Percentiles rank a stretch among this genome's conserved stretches.
Evolutionary conservation across 2,329 filamentous ascomycete species (phyloP).

Genomic region (Chaetomium sp.): DNA sequence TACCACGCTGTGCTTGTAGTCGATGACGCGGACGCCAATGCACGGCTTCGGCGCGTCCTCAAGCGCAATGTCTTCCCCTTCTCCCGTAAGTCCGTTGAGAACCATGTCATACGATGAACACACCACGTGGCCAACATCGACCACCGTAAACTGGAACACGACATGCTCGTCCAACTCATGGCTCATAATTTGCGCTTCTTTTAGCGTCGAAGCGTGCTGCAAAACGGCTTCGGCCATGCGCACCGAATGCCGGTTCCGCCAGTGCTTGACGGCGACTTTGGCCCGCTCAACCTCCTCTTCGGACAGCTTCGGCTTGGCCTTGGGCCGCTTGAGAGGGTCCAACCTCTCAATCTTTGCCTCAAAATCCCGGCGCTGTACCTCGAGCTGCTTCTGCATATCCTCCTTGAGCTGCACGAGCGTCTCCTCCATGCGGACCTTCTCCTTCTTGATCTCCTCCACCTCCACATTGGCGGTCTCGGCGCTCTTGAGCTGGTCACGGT

Average conservation of each 20-base stretch:
- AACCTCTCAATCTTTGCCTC: conserved; percentile 77
- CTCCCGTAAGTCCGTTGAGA: conserved; percentile 78
- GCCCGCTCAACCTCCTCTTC: conserved; percentile 67
- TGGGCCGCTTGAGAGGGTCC: conserved; percentile 55
- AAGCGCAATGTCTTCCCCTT: conserved; percentile 75
- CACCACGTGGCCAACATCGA: conserved; percentile 80
- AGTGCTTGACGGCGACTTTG: conserved; percentile 60
- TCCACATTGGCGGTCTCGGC: conserved; percentile 71
- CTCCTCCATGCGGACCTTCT: conserved; percentile 82
- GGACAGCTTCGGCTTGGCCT: conserved; percentile 57
- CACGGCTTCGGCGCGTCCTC: conserved; percentile 83
- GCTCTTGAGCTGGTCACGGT: conserved; percentile 66
- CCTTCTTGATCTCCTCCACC: conserved; percentile 73
- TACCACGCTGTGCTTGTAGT: conserved; percentile 79
- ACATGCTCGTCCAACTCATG: conserved; percentile 90
- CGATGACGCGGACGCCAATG: conserved; percentile 81
- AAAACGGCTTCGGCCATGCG: conserved; percentile 89
- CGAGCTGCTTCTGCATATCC: conserved; percentile 82
- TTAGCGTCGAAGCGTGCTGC: conserved; percentile 78
- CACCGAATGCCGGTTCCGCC: conserved; percentile 81
- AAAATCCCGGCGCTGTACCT: conserved; percentile 75
- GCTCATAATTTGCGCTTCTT: conserved; percentile 97
- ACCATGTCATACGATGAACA: conserved; percentile 97
- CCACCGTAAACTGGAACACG: conserved; percentile 88
- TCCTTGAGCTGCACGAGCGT: conserved; percentile 70